Evolutionary conservation across 2,329 filamentous ascomycete species (phyloP), one percentile per base, ranked within the genome.

Genomic region (Pyrenochaeta sp.): DNA sequence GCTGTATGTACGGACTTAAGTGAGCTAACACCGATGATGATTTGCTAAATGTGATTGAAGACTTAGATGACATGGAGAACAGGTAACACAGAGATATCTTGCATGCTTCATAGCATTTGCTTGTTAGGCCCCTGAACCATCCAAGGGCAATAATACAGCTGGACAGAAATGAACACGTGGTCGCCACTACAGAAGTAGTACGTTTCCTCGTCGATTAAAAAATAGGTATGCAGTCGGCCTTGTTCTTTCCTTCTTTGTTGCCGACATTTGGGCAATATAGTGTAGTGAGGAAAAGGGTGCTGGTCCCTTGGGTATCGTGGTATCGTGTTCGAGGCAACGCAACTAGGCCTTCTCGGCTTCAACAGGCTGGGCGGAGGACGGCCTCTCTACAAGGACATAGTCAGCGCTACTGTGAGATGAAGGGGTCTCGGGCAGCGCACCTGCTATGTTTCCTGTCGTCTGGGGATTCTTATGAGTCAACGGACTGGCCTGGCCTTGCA

Each of bases 321-420:
- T 62, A 51, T 51, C 50, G 52, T 61, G 52, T 52, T 52, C 40
- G 48, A 58, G 46, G 47, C 45, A 30, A 27, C 24, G 34, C 36
- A 50, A 39, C 46, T 59, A 66, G 48, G 63, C 54, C 32, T 58
- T 55, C 44, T 66, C 61, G 39, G 57, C 49, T 39, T 61, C 58
- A 37, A 61, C 43, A 28, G 61, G 55, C 60, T 68, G 65, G 40
- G 66, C 56, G 19, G 65, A 69, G 42, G 34, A 64, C 37, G 73
- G 72, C 54, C 71, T 67, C 62, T 76, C 73, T 73, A 76, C 74
- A 51, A 75, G 61, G 58, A 77, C 72, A 64, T 75, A 76, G 61
- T 77, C 74, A 67, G 71, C 60, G 68, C 72, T 71, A 65, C 61
- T 67, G 52, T 70, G 62, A 64, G 73, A 75, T 49, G 66, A 61